Evolutionary conservation across 768 basidiomycete species (phyloP).

Genomic region (Tephrocybe sp.): DNA sequence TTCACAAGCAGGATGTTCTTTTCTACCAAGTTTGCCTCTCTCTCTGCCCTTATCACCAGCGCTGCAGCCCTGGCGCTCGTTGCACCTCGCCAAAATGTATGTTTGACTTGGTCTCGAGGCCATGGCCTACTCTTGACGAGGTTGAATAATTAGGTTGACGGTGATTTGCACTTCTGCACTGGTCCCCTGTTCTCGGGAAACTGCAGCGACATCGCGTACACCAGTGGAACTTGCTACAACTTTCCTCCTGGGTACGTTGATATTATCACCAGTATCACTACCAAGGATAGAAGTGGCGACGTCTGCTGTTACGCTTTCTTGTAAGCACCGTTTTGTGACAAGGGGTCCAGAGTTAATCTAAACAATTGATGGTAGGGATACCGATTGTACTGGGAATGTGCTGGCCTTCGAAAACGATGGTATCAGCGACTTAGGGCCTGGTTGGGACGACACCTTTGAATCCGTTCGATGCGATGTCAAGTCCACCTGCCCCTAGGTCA

Average conservation of each 20-base stretch:
- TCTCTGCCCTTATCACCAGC: background rate
- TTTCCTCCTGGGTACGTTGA: conserved; percentile 7
- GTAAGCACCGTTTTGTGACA: background rate
- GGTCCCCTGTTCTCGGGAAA: conserved; percentile 8
- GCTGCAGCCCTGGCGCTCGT: background rate
- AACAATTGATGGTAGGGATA: background rate
- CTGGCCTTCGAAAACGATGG: conserved; percentile 8
- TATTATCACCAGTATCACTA: conserved; percentile 8
- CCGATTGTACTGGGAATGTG: conserved; percentile 3
- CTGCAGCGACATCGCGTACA: conserved; percentile 12
- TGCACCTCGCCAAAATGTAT: background rate
- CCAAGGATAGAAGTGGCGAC: background rate
- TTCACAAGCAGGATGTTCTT: background rate
- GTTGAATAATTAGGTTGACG: background rate
- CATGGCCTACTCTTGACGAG: no score
- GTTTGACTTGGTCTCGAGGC: background rate
- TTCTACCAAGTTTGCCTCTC: background rate
- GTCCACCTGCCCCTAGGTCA: conserved; percentile 4
- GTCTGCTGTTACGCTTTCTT: conserved; percentile 6
- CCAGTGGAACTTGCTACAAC: conserved; percentile 5
- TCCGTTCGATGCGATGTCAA: conserved; percentile 3
- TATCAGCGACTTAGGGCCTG: conserved; percentile 5
- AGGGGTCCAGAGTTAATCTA: background rate
- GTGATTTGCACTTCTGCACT: conserved; percentile 8
- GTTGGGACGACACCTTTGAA: conserved; percentile 7